A percentile compares a stretch with the other conserved stretches of the same genome.
Conservation (phyloP, 1,139 yeast species). For the Pneumocystis sp. region DNA sequence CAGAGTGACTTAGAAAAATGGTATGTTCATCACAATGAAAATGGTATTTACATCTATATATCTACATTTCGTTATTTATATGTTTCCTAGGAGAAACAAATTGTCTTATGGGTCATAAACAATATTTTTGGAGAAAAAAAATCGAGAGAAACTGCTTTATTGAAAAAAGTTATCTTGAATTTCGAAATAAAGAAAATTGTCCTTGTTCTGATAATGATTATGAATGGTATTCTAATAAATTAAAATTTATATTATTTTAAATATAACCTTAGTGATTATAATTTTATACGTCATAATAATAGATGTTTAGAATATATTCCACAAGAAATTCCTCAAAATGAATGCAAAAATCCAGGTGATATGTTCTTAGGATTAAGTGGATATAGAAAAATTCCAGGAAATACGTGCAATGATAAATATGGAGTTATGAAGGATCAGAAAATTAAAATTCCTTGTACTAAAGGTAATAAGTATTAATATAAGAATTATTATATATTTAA, state of each 20-base stretch:
- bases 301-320: conserved; percentile 33
- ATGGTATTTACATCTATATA: conserved; percentile 14
- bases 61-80: neutral
- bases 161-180: conserved; percentile 44
- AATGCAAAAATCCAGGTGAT: conserved; percentile 22
- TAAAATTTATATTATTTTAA: neutral
- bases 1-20: conserved; percentile 54
- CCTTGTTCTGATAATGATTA: conserved; percentile 50
- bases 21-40: conserved; percentile 37
- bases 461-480: conserved; percentile 14
- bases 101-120: conserved; percentile 64
- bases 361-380: conserved; percentile 23
- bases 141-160: conserved; percentile 55
- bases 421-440: conserved; percentile 17
- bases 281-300: conserved; percentile 26
- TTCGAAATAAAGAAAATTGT: conserved; percentile 48
- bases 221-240: conserved; percentile 57
- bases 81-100: conserved; percentile 27
- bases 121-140: conserved; percentile 54
- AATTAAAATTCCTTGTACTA: conserved; percentile 11
- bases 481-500: neutral
- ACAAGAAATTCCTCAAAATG: conserved; percentile 11
- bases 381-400: conserved; percentile 34
- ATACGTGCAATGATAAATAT: conserved; percentile 29
- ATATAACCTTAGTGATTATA: conserved; percentile 9